Base-by-base conservation (phyloP, 768 basidiomycete species). In the Tulasnella sp. region DNA sequence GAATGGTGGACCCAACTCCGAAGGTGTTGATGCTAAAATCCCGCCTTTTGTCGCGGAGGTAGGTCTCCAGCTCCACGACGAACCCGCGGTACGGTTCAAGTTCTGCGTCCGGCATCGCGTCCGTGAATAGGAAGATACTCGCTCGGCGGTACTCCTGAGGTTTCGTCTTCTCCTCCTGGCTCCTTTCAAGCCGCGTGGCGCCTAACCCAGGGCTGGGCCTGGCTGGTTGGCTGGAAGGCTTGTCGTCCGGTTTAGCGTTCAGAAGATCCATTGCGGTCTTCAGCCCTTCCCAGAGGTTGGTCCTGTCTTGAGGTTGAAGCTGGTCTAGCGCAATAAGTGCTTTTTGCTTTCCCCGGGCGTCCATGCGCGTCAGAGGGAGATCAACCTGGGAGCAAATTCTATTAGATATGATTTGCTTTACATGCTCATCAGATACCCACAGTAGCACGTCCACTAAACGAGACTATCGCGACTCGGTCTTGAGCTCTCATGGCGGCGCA, bases 231-330 rank as follows among this genome's bases (percentile, higher is more conserved):
- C 52, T n/a, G 52, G 62, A 36, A 9, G 56, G 9, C 31, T 31
- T n/a, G n/a, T 58, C 56, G n/a, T n/a, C 31, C 6, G 56, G 31
- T 58, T 58, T 58, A 2, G 52, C 44, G 40, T 76, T 77, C 19
- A 80, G 79, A 6, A 80, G 19, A 52, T 81, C 76, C 62, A 81
- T 77, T 10, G 78, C 79, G 5, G 48, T 74, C 71, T 80, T 81
- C 19, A 81, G 71, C 9, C 81, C 81, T 36, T 80, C 81, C 81
- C 81, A 81, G 31, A 81, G 75, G 52, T 81, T 81, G 9, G 81
- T 80, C 21, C 74, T 44, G 14, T 62, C 79, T 27, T 75, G 46
- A 6, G 79, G 75, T 9, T 68, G 79, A 44, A 81, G 74, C 27
- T 31, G 24, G 16, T 76, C 71, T 2, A 80, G 40, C 31, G 75